Evolutionary conservation across 495 filamentous ascomycete genomes (phyloP).

Genomic region (Umbilicaria muhlenbergii): DNA sequence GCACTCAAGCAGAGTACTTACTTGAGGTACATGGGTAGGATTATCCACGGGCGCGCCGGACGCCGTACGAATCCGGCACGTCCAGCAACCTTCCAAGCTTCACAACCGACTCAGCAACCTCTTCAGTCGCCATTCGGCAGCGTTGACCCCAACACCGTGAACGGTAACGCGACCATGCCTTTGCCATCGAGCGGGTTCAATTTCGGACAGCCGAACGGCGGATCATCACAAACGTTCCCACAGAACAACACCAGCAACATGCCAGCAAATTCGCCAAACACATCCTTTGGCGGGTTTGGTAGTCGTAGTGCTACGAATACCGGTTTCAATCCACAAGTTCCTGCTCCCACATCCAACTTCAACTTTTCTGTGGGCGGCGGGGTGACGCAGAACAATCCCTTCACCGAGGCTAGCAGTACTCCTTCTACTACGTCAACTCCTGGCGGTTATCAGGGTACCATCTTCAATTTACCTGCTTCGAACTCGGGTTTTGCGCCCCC

Average conservation of each 20-base stretch:
- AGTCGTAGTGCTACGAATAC: slow-evolving; percentile 11
- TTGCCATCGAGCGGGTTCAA: slow-evolving; percentile 20
- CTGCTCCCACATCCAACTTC: slow-evolving; percentile 17
- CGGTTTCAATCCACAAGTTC: slow-evolving; percentile 16
- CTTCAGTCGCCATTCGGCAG: slow-evolving; percentile 16
- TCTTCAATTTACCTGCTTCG: slow-evolving; percentile 20
- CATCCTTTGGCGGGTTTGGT: slow-evolving; percentile 25
- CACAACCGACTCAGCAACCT: slow-evolving; percentile 8
- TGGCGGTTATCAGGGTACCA: slow-evolving; percentile 17
- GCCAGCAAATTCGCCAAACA: slow-evolving; percentile 3
- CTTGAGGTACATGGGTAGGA: not conserved
- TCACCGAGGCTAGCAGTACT: slow-evolving; percentile 18
- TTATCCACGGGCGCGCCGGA: not conserved
- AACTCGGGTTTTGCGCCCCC: not conserved
- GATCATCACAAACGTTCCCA: slow-evolving; percentile 28
- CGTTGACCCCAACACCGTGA: slow-evolving; percentile 15
- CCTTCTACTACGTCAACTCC: slow-evolving; percentile 9
- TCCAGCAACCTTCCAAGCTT: not conserved
- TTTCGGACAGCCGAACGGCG: slow-evolving; percentile 21
- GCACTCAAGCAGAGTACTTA: not conserved
- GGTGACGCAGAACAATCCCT: slow-evolving; percentile 24
- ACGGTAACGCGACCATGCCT: slow-evolving; percentile 18
- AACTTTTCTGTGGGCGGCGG: slow-evolving; percentile 13
- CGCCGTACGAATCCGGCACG: slow-evolving; percentile 1
- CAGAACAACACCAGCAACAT: slow-evolving; percentile 15